Conservation (phyloP, 2,329 filamentous ascomycete genomes). For the Paradendryphiella salina region DNA sequence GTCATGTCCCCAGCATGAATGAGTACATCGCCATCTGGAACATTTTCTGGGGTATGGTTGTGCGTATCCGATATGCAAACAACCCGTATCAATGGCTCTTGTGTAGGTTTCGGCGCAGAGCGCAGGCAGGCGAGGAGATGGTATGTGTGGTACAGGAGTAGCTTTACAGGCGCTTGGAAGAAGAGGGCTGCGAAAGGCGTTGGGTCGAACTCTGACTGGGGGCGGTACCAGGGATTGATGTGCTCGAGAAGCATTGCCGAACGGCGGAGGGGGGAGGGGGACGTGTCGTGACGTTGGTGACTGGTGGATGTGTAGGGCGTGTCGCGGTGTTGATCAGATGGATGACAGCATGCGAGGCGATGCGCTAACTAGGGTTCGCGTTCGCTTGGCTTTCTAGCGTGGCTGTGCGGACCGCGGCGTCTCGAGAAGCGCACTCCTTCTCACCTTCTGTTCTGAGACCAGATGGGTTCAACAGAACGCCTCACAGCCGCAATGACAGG, state of each 20-base stretch:
- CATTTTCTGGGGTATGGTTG: conserved; percentile 58
- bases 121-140: conserved; percentile 67
- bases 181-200: conserved; percentile 63
- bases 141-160: conserved; percentile 66
- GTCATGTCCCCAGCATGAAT: conserved; percentile 89
- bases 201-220: conserved; percentile 48
- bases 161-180: conserved; percentile 67
- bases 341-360: background rate
- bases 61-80: conserved; percentile 94
- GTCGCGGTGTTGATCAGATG: conserved; percentile 8
- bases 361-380: conserved; percentile 5
- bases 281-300: background rate
- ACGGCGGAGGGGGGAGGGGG: conserved; percentile 2
- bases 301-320: background rate
- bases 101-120: conserved; percentile 63
- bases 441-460: background rate
- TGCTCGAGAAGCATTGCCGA: conserved; percentile 35
- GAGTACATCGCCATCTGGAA: conserved; percentile 80
- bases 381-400: conserved; percentile 11
- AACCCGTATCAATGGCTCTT: conserved; percentile 66
- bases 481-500: background rate
- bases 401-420: conserved; percentile 14
- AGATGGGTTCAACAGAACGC: conserved; percentile 1
- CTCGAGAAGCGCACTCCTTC: conserved; percentile 3
- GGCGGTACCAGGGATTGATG: conserved; percentile 32